Base-by-base conservation (phyloP, 2,329 filamentous ascomycete species). In the Diaporthe ampelina region DNA sequence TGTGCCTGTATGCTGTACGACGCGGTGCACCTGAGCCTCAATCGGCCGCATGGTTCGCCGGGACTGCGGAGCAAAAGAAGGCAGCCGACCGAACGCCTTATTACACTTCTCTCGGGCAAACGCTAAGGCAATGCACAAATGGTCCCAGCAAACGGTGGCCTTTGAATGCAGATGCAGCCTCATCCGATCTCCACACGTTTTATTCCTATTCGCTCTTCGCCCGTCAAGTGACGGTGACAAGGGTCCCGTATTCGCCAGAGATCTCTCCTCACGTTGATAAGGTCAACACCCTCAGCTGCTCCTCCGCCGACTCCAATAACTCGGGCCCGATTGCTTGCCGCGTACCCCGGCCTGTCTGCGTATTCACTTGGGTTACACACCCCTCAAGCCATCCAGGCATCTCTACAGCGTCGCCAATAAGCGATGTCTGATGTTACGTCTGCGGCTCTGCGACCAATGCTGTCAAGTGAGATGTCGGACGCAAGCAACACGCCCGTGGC, bases 91-190 rank as follows among this genome's bases (percentile, higher is more conserved):
- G 17, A 37, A 21, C n/a, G 57, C 45, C 57, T 63, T 54, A 17
- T 32, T 54, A 32, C 68, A 70, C 56, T 63, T 43, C 29, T 11
- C 45, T 52, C 35, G 69, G 69, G 69, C 69, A 43, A 43, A 63
- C 69, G 69, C 69, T 72, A 72, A 61, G 24, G 37, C 45, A 61
- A 54, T 72, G 69, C 57, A 72, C 26, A 52, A 40, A 40, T 3
- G 21, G 15, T 29, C 32, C 35, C 40, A 40, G 35, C n/a, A 19
- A 19, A 61, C 37, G 69, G 29, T 54, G 45, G 45, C 56, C 69
- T 50, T 21, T 17, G 19, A 17, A 32, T 71, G 56, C 52, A 58
- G 6, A 37, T 54, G 35, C 45, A 54, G 69, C 57, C 57, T 54
- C 63, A n/a, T 54, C 32, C 40, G 19, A 19, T 10, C 61, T 5